phyloP scores from a whole-genome alignment of 352 stramenopile species.

The Phytophthora uliginosa region DNA sequence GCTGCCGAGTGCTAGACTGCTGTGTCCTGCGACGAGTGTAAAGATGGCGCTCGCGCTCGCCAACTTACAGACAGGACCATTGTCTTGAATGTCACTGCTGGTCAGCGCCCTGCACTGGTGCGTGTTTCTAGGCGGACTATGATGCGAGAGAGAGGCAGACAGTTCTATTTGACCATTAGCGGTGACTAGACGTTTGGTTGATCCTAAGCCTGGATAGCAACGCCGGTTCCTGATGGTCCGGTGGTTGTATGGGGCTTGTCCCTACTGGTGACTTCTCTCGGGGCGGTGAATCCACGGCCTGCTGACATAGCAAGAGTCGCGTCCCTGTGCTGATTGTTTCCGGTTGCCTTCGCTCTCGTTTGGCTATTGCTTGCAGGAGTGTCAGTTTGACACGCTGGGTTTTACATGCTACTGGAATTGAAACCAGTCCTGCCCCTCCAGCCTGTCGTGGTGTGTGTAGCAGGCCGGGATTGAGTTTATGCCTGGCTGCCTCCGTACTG shows the following conservation, averaged over 20 bases:
- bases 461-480: slow-evolving; percentile 10
- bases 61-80: neutral
- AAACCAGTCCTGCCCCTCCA: neutral
- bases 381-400: no score
- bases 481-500: neutral
- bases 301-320: neutral
- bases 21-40: neutral
- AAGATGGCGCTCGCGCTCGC: neutral
- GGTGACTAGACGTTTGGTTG: neutral
- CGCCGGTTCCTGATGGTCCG: neutral
- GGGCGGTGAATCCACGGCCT: neutral
- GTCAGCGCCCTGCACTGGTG: neutral
- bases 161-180: neutral
- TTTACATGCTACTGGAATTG: neutral
- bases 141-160: neutral
- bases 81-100: neutral
- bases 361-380: neutral
- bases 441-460: neutral
- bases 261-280: neutral
- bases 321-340: neutral
- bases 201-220: neutral
- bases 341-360: neutral
- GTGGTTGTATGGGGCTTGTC: neutral
- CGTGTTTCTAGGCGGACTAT: neutral
- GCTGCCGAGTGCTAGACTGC: neutral